Percentiles rank a stretch among this genome's conserved stretches.
Conservation (phyloP, 2,329 filamentous ascomycete genomes). For the Fusarium caatingaense region DNA sequence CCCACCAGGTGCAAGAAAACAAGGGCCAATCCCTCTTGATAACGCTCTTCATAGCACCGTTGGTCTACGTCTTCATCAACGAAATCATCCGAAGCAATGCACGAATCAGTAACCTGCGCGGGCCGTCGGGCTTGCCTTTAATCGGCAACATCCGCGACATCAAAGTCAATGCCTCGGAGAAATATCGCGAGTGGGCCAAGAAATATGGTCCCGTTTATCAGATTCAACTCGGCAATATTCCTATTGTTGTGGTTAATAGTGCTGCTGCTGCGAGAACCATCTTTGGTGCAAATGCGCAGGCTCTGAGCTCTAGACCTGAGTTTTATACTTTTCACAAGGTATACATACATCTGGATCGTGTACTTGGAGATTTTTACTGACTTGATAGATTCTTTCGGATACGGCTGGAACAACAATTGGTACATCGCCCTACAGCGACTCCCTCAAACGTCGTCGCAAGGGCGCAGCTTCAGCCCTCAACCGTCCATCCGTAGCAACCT, state of each 20-base stretch:
- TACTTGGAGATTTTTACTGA: not conserved
- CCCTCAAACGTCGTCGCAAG: constrained; percentile 71
- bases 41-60: constrained; percentile 46
- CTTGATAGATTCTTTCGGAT: constrained; percentile 66
- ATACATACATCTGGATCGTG: not conserved
- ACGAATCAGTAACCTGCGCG: constrained; percentile 59
- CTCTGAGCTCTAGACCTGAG: constrained; percentile 65
- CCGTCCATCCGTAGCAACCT: constrained; percentile 71
- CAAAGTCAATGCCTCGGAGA: constrained; percentile 65
- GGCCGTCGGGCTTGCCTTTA: constrained; percentile 62
- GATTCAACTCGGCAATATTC: constrained; percentile 67
- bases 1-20: constrained; percentile 37
- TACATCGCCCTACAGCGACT: constrained; percentile 74
- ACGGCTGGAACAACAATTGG: constrained; percentile 76
- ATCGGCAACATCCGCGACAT: constrained; percentile 68
- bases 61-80: constrained; percentile 61
- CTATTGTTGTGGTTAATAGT: constrained; percentile 66
- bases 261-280: constrained; percentile 62
- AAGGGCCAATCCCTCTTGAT: constrained; percentile 39
- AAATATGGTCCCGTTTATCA: constrained; percentile 64
- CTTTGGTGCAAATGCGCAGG: constrained; percentile 64
- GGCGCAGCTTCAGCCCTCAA: constrained; percentile 74
- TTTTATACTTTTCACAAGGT: constrained; percentile 71
- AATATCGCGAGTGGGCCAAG: constrained; percentile 66
- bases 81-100: constrained; percentile 59